Conservation (phyloP, 495 filamentous ascomycete genomes). For the Daldinia childiae region DNA sequence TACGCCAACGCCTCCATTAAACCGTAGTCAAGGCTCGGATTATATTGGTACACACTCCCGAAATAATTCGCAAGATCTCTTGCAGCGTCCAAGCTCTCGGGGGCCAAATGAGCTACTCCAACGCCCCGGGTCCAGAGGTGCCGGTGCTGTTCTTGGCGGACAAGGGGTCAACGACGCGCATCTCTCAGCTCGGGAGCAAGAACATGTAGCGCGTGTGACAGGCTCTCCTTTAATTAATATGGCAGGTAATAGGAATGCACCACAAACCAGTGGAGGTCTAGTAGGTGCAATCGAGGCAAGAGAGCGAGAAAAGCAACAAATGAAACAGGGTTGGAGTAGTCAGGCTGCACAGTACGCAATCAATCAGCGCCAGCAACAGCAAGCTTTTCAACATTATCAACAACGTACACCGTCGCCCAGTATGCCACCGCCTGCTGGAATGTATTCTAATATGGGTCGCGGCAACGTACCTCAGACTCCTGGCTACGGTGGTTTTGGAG, state of each 20-base stretch:
- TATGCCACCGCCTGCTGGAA: conserved; percentile 40
- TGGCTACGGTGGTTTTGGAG: conserved; percentile 32
- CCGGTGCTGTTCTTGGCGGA: conserved; percentile 46
- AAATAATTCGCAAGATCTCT: conserved; percentile 51
- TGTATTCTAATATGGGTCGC: conserved; percentile 48
- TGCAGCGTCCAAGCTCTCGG: conserved; percentile 46
- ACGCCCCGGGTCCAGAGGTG: conserved; percentile 43
- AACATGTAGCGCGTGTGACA: conserved; percentile 89
- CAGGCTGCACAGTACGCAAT: conserved; percentile 84
- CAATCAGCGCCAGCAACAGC: conserved; percentile 73
- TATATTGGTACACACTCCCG: conserved; percentile 56
- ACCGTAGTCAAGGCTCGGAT: conserved; percentile 36
- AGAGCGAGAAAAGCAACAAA: conserved; percentile 76
- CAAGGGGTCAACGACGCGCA: conserved; percentile 59
- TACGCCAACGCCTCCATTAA: conserved; percentile 56
- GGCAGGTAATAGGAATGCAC: conserved; percentile 61
- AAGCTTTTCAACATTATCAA: conserved; percentile 56
- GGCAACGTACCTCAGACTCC: conserved; percentile 29
- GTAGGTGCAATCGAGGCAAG: conserved; percentile 80
- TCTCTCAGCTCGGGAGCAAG: conserved; percentile 92
- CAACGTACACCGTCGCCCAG: conserved; percentile 40
- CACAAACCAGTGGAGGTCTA: conserved; percentile 66
- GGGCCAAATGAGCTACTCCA: conserved; percentile 43
- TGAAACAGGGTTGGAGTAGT: conserved; percentile 75
- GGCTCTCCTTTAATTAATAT: conserved; percentile 82